Conservation (phyloP, 2,329 filamentous ascomycete genomes). For the Chalara sp. region DNA sequence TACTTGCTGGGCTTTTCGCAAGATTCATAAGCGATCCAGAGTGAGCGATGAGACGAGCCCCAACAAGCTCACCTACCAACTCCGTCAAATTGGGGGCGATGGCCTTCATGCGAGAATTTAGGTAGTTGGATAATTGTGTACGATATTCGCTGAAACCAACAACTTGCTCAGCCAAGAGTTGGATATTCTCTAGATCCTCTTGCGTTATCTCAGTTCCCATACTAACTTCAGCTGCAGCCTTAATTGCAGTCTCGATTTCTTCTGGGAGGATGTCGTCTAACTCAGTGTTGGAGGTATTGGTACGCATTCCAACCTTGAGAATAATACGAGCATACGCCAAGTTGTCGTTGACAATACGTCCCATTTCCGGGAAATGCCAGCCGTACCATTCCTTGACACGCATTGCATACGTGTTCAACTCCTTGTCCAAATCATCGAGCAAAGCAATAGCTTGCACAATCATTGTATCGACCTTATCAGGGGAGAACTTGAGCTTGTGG, state of each 20-base stretch:
- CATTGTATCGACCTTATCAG: constrained; percentile 99
- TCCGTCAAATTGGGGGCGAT: constrained; percentile 94
- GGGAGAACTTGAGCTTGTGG: constrained; percentile 97
- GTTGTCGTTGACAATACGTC: constrained; percentile 96
- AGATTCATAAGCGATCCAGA: constrained; percentile 90
- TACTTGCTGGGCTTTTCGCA: constrained; percentile 90
- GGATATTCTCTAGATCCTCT: constrained; percentile 89
- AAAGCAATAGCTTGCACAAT: constrained; percentile 95
- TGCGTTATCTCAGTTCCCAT: constrained; percentile 97
- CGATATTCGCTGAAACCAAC: constrained; percentile 89
- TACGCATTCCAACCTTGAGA: constrained; percentile 80
- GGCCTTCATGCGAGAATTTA: constrained; percentile 89
- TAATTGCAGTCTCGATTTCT: constrained; percentile 86
- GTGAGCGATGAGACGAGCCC: constrained; percentile 90
- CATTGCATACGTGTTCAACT: constrained; percentile 98
- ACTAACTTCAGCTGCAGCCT: constrained; percentile 89
- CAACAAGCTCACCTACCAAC: constrained; percentile 87
- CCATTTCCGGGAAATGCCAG: constrained; percentile 99
- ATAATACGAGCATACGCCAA: constrained; percentile 87
- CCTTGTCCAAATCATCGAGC: constrained; percentile 95
- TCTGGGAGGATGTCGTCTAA: constrained; percentile 89
- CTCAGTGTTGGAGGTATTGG: constrained; percentile 68
- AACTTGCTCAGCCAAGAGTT: constrained; percentile 86
- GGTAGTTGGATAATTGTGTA: constrained; percentile 78
- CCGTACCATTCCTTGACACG: constrained; percentile 99